phyloP scores from a whole-genome alignment of 805 yeast genomes.

The Saturnispora sekii region DNA sequence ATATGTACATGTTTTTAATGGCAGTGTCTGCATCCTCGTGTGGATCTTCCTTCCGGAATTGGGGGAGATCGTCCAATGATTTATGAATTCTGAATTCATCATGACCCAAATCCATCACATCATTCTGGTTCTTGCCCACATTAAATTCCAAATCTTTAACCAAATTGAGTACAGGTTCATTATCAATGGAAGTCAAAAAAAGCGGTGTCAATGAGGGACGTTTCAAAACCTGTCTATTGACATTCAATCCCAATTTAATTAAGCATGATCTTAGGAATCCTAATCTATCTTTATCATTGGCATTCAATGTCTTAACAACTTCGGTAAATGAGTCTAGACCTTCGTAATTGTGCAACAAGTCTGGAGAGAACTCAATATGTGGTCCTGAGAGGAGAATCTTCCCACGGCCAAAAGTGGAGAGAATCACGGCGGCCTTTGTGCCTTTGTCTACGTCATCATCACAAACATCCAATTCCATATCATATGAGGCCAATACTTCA shows the following conservation, averaged over 20 bases:
- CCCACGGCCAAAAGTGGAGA: conserved; percentile 65
- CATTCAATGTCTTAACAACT: conserved; percentile 33
- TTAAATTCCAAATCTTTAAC: conserved; percentile 24
- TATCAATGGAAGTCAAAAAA: conserved; percentile 36
- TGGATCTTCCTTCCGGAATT: conserved; percentile 25
- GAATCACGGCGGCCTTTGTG: conserved; percentile 59
- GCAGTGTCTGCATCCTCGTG: conserved; percentile 47
- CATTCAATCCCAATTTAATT: conserved; percentile 53
- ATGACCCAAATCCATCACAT: conserved; percentile 38
- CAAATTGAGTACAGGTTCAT: conserved; percentile 25
- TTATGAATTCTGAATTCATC: conserved; percentile 48
- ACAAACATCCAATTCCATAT: conserved; percentile 42
- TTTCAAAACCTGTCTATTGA: conserved; percentile 40
- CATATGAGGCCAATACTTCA: conserved; percentile 64
- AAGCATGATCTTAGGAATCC: conserved; percentile 50
- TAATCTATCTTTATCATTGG: conserved; percentile 39
- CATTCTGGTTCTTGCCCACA: conserved; percentile 30
- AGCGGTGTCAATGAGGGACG: conserved; percentile 67
- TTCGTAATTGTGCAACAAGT: conserved; percentile 30
- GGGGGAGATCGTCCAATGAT: conserved; percentile 24
- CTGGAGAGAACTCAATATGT: conserved; percentile 80
- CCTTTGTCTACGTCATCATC: conserved; percentile 20
- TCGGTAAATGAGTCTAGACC: conserved; percentile 20
- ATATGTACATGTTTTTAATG: conserved; percentile 45
- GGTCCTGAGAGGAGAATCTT: conserved; percentile 69